Conservation (phyloP, 2,329 filamentous ascomycete species). For the Colletotrichum eleusines region DNA sequence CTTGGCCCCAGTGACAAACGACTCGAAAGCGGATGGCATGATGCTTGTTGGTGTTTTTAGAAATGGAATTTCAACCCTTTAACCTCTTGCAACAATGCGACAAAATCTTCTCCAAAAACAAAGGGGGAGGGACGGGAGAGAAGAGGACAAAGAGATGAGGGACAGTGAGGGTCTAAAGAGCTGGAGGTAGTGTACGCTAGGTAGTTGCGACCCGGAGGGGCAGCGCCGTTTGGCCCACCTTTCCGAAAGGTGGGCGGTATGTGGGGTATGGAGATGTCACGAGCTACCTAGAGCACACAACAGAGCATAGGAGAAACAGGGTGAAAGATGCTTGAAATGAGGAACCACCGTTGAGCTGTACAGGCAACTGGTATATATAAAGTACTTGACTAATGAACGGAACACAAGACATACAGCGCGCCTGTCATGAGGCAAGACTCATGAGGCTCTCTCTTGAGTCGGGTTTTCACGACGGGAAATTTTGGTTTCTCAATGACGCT, state of each 20-base stretch:
- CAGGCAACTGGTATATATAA: background rate
- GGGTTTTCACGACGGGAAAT: background rate
- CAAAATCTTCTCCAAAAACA: background rate
- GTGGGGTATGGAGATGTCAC: conserved; percentile 29
- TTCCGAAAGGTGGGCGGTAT: conserved; percentile 29
- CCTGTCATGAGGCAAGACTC: background rate
- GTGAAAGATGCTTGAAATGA: background rate
- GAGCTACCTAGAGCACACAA: background rate
- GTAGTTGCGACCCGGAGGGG: conserved; percentile 2
- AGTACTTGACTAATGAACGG: background rate
- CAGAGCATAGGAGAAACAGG: background rate
- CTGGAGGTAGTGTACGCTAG: background rate
- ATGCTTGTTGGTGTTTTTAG: conserved; percentile 42
- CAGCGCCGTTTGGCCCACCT: conserved; percentile 27
- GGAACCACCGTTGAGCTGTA: background rate
- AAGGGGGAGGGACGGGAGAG: background rate
- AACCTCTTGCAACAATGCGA: background rate
- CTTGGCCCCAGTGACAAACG: conserved; percentile 54
- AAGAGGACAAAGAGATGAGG: background rate
- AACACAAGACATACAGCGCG: background rate
- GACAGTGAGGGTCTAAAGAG: background rate
- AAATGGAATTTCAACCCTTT: too few relatives aligned
- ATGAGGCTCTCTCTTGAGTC: background rate
- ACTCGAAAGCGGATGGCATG: conserved; percentile 59
- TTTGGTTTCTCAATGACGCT: background rate